phyloP scores from a whole-genome alignment of 257 asterid genomes.

The Plantago elongata region DNA sequence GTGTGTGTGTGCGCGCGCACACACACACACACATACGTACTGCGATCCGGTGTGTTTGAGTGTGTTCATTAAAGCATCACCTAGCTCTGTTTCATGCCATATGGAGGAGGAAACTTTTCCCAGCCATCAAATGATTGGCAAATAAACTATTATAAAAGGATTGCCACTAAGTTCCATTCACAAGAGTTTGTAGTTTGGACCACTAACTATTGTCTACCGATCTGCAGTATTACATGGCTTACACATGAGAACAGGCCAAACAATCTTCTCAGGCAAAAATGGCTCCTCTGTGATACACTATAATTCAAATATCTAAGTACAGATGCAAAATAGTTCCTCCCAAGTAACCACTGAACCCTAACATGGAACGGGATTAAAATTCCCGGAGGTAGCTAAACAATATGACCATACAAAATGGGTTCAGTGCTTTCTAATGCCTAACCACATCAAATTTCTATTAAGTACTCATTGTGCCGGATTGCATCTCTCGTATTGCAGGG shows the following conservation, averaged over 20 bases:
- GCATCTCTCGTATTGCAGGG: slow-evolving; percentile 20
- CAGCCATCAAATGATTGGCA: too few species aligned
- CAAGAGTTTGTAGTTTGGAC: too few species aligned
- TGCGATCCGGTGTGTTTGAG: too few species aligned
- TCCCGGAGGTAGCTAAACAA: slow-evolving; percentile 21
- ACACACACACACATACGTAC: too few species aligned
- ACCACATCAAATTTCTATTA: slow-evolving; percentile 17
- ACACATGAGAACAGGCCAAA: background rate
- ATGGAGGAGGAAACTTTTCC: too few species aligned
- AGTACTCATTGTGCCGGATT: slow-evolving; percentile 20
- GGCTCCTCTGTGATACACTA: slow-evolving; percentile 32
- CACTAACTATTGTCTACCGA: background rate
- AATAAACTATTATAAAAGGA: too few species aligned
- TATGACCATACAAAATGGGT: slow-evolving; percentile 40
- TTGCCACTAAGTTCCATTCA: too few species aligned
- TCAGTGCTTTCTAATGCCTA: slow-evolving; percentile 23
- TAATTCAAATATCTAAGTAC: slow-evolving; percentile 21
- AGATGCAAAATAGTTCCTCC: slow-evolving; percentile 18
- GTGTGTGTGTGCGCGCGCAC: too few species aligned
- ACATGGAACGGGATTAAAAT: slow-evolving; percentile 13
- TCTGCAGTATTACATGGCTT: too few species aligned
- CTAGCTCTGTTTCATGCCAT: too few species aligned
- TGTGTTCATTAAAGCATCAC: too few species aligned
- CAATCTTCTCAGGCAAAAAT: slow-evolving; percentile 39
- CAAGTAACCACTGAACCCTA: slow-evolving; percentile 12